These are phyloP conservation scores for Aspergillus ruber DNA, from an alignment of 2,329 filamentous ascomycete genomes.

Conservation along the genomic window DNA sequence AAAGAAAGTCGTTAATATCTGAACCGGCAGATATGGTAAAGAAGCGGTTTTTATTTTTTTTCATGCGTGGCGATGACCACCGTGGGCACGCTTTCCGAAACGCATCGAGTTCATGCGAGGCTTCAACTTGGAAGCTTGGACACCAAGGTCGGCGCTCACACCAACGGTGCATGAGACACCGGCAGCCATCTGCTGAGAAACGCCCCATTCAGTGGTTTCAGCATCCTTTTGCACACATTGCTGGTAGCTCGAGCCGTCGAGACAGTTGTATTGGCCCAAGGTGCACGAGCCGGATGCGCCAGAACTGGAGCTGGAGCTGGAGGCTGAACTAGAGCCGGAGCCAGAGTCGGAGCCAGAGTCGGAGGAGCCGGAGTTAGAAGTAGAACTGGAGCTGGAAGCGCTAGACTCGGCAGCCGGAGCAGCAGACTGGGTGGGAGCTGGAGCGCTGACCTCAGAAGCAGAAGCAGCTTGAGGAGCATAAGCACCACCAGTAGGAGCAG, in stretches of 20 bases:
- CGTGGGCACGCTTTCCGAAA: slow-evolving; percentile 20
- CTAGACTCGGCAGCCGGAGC: slow-evolving; percentile 1
- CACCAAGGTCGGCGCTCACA: slow-evolving; percentile 17
- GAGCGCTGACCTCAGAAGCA: slow-evolving; percentile 2
- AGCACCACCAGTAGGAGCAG: slow-evolving; percentile 14
- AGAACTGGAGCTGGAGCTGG: slow-evolving; percentile 25
- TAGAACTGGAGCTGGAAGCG: slow-evolving; percentile 14
- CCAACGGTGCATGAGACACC: slow-evolving; percentile 50
- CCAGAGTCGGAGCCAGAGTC: slow-evolving; percentile 18
- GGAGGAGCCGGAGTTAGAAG: slow-evolving; percentile 20
- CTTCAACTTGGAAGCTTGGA: slow-evolving; percentile 16
- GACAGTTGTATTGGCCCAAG: slow-evolving; percentile 56
- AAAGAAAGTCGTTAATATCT: slow-evolving; percentile 7
- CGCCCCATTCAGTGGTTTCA: slow-evolving; percentile 53
- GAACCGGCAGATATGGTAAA: slow-evolving; percentile 13
- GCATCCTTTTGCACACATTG: slow-evolving; percentile 37
- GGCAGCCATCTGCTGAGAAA: slow-evolving; percentile 43
- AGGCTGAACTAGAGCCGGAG: slow-evolving; percentile 23
- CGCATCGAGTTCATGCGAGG: slow-evolving; percentile 23
- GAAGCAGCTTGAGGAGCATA: slow-evolving; percentile 11
- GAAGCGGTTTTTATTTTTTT: neutral
- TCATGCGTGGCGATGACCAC: slow-evolving; percentile 18
- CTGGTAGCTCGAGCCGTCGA: slow-evolving; percentile 52
- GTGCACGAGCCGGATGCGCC: slow-evolving; percentile 34
- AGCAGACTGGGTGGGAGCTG: neutral